Base-by-base conservation (phyloP, 2,329 filamentous ascomycete genomes). In the Diaporthe ilicicola region DNA sequence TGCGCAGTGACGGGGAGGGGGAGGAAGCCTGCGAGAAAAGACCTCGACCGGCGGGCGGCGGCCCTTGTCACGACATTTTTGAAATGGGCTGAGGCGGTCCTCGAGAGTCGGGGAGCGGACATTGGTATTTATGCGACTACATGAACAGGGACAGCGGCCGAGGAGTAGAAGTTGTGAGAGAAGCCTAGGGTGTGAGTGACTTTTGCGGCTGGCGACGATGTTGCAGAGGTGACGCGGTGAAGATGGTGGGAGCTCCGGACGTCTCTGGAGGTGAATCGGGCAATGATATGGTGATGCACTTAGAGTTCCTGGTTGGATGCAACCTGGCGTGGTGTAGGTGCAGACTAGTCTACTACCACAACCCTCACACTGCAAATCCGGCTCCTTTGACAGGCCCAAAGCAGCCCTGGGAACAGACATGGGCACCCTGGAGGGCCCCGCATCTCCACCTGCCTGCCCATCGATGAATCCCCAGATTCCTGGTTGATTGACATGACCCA, bases 71-170 rank as follows among this genome's bases (percentile, higher is more conserved):
- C 70, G 73, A 73, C 74, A 74, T 78, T 74, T 64, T n/a, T 64
- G 55, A 62, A 50, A n/a, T 64, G 61, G 15, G 71, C 67, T 70
- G 76, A 75, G 42, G 77, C 76, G 73, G 78, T 73, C 75, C 78
- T 78, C 65, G 76, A 73, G 75, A 78, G 54, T 73, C 77, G 77
- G 71, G 71, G 76, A 73, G 79, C 76, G 77, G 80, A 80, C 80
- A 82, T 81, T 74, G 76, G 76, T 77, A 74, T 74, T 53, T 72
- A 74, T 34, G 75, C 76, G 77, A 34, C 76, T 69, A 70, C 70
- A 72, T 70, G 70, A 68, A 72, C 37, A 55, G 13, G 22, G 37
- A 48, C 54, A 46, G 61, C 15, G 17, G 12, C 22, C 22, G 27
- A 13, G 32, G 15, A 61, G 17, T 44, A 27, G 37, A 39, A 44